phyloP scores from a whole-genome alignment of 208 protist species.

The Leishmania tropica region DNA sequence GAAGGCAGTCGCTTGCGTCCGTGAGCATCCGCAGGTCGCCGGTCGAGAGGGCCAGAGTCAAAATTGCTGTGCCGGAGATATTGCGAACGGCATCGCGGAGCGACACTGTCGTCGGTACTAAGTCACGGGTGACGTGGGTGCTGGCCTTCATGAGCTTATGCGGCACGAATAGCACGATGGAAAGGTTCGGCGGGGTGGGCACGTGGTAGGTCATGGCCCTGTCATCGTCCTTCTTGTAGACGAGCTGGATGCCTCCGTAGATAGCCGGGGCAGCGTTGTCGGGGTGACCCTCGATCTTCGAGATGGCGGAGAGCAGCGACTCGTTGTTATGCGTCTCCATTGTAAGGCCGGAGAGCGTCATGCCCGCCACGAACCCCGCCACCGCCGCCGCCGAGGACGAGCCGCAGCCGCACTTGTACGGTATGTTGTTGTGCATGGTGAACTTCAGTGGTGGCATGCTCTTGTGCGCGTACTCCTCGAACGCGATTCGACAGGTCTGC shows the following conservation, averaged over 20 bases:
- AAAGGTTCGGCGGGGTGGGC: conserved; percentile 71
- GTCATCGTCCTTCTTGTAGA: conserved; percentile 51
- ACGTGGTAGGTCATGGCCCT: conserved; percentile 78
- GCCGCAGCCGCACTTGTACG: conserved; percentile 90
- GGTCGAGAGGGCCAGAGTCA: conserved; percentile 84
- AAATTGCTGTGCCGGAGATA: conserved; percentile 85
- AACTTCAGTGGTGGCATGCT: conserved; percentile 87
- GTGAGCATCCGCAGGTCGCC: conserved; percentile 69
- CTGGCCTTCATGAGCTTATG: conserved; percentile 87
- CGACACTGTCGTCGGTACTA: conserved; percentile 68
- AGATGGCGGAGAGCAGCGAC: conserved; percentile 81
- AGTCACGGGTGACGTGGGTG: conserved; percentile 82
- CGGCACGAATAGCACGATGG: conserved; percentile 90
- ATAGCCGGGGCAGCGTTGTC: conserved; percentile 94
- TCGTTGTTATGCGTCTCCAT: conserved; percentile 73
- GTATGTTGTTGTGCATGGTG: conserved; percentile 88
- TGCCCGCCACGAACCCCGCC: conserved; percentile 90
- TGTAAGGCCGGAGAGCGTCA: conserved; percentile 84
- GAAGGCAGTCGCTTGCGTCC: conserved; percentile 77
- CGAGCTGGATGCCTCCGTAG: conserved; percentile 94
- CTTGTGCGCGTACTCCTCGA: conserved; percentile 74
- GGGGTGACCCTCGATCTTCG: conserved; percentile 90
- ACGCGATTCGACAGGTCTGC: conserved; percentile 68
- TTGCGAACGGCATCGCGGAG: conserved; percentile 91
- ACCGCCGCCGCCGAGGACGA: conserved; percentile 90